A percentile compares a stretch with the other conserved stretches of the same genome.
Conservation (phyloP, 2,329 filamentous ascomycete genomes). For the Chaetomium sp. region DNA sequence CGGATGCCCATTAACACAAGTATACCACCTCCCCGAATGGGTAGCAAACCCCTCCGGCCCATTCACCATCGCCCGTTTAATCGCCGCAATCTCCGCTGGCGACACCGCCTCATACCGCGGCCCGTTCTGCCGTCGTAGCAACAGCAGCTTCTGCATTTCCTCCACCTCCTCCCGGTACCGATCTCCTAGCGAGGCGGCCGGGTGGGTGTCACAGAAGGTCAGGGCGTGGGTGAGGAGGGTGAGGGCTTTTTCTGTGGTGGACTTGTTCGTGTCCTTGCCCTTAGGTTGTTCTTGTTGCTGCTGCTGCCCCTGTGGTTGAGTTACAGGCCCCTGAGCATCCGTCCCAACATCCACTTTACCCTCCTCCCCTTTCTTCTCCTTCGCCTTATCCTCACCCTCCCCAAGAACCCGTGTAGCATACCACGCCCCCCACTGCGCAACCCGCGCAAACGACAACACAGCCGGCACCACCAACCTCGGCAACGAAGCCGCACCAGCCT, state of each 20-base stretch:
- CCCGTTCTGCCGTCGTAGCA: slow-evolving; percentile 3
- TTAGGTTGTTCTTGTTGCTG: not conserved
- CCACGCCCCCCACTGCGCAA: slow-evolving; percentile 25
- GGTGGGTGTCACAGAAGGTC: slow-evolving; percentile 30
- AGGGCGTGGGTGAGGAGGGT: slow-evolving; percentile 26
- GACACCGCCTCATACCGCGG: slow-evolving; percentile 37
- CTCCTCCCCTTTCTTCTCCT: too few relatives aligned
- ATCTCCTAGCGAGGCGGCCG: slow-evolving; percentile 23
- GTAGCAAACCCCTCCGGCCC: slow-evolving; percentile 35
- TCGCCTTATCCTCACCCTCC: too few relatives aligned
- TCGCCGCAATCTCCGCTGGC: slow-evolving; percentile 35
- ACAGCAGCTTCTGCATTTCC: slow-evolving; percentile 25
- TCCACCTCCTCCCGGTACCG: slow-evolving; percentile 26
- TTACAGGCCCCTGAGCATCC: not conserved
- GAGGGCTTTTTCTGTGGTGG: slow-evolving; percentile 19
- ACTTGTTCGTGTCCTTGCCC: slow-evolving; percentile 2
- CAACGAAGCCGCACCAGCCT: slow-evolving; percentile 27
- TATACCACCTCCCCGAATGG: slow-evolving; percentile 32
- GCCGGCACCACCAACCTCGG: slow-evolving; percentile 34
- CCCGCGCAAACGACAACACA: slow-evolving; percentile 28
- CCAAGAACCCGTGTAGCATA: not conserved
- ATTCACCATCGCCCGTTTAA: slow-evolving; percentile 42
- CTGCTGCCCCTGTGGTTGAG: not conserved
- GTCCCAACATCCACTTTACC: too few relatives aligned
- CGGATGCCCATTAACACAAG: slow-evolving; percentile 28